Base-by-base conservation (phyloP, 2,329 filamentous ascomycete genomes). In the Talaromyces sp. region DNA sequence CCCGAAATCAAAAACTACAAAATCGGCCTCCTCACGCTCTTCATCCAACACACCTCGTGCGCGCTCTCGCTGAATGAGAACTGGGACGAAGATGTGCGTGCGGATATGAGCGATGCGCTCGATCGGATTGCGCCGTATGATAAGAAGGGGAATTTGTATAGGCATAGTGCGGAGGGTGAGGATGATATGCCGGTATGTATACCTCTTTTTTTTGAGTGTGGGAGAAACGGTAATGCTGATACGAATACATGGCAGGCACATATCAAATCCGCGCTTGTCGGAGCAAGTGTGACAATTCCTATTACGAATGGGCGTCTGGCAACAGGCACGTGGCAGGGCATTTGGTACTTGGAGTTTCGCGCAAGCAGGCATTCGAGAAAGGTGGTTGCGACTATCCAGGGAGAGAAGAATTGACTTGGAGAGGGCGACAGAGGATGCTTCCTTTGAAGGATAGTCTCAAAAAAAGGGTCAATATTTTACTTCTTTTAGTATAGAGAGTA, bases 301-400 rank as follows among this genome's bases (percentile, higher is more conserved):
- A 97, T 99, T 74, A 89, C 85, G 63, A 87, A 98, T 71, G 95
- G 95, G 44, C 87, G 85, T 68, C 75, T 98, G 72, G 88, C 80
- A 10, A 85, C 82, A 17, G 86, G 86, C 1, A 88, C 85, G 17
- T 82, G 80, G 80, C 79, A 81, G 66, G 87, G 95, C 0, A 93
- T 98, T 63, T 98, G 91, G 90, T 96, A 96, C 75, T 79, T 97
- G 66, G 95, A 98, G 77, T 98, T 98, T 74, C 84, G 93, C 61
- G 84, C 81, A 3, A 80, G 80, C 67, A 91, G 86, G 76, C 93
- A 97, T 76, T 82, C 85, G 65, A 85, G 95, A 70, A 90, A 87
- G 73, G 85, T 98, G 13, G 88, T 99, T 64, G 93, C 93, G 59
- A 98, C 95, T 1, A 96, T 98, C 64, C 93, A 98, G 76, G 95